Conservation (phyloP, 2,329 filamentous ascomycete genomes). For the Albifimbria verrucaria region DNA sequence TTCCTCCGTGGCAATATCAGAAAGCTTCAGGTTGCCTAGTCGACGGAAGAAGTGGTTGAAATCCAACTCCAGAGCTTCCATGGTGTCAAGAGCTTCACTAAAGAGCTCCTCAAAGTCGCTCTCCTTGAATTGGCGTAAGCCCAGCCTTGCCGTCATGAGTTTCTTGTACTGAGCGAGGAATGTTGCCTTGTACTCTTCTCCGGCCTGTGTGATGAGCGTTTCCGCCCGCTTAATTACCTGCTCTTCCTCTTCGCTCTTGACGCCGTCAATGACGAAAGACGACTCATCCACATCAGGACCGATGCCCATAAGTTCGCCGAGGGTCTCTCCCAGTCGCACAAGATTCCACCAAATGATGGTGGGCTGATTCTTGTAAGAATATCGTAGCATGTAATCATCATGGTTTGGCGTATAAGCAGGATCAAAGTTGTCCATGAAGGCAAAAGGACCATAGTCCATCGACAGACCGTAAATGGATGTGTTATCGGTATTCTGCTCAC, state of each 20-base stretch:
- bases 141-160: conserved; percentile 77
- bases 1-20: conserved; percentile 62
- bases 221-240: conserved; percentile 78
- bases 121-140: conserved; percentile 66
- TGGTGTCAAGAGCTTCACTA: conserved; percentile 74
- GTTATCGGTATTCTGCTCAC: conserved; percentile 79
- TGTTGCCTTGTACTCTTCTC: conserved; percentile 83
- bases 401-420: conserved; percentile 95
- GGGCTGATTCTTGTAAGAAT: conserved; percentile 91
- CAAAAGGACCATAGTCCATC: conserved; percentile 94
- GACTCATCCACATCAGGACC: conserved; percentile 69
- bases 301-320: conserved; percentile 84
- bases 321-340: conserved; percentile 80
- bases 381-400: conserved; percentile 83
- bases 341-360: conserved; percentile 99
- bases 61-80: conserved; percentile 81
- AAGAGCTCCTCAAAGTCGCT: conserved; percentile 78
- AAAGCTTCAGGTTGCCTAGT: conserved; percentile 61
- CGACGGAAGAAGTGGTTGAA: conserved; percentile 93
- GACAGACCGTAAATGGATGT: conserved; percentile 86
- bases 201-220: conserved; percentile 72
- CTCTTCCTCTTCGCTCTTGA: conserved; percentile 59
- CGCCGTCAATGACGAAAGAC: conserved; percentile 68
- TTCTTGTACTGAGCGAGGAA: conserved; percentile 89
- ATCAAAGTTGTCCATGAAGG: conserved; percentile 97